Evolutionary conservation across 1,284 basidiomycete genomes (phyloP).

Genomic region (Prillingera fragicola): DNA sequence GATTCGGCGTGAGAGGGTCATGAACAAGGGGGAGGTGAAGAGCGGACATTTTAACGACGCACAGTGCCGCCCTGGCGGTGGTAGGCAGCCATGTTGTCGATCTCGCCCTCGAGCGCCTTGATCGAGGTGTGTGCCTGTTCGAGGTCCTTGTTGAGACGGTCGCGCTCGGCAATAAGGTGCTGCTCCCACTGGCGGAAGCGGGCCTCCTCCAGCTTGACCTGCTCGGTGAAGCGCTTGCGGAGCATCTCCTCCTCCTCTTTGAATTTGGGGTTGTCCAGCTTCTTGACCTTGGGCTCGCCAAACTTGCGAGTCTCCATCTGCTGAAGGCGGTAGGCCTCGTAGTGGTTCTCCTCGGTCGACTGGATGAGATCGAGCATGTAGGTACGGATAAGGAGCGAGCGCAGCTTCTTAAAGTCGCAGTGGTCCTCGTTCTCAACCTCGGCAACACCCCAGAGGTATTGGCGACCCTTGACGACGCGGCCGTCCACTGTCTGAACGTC

Average conservation of each 20-base stretch:
- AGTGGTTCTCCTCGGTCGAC: constrained; percentile 93
- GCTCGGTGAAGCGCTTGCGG: constrained; percentile 96
- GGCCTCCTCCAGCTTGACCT: constrained; percentile 97
- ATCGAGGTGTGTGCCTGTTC: constrained; percentile 87
- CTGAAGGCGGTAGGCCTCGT: constrained; percentile 95
- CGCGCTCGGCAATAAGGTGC: constrained; percentile 93
- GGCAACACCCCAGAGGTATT: constrained; percentile 99
- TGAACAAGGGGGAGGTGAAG: constrained; percentile 1
- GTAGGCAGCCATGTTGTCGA: constrained; percentile 81
- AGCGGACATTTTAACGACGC: constrained; percentile 25
- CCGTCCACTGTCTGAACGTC: constrained; percentile 91
- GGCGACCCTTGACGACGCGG: constrained; percentile 88
- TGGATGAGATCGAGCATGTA: constrained; percentile 98
- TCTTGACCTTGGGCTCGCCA: constrained; percentile 97
- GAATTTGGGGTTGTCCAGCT: constrained; percentile 99
- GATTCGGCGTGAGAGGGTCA: constrained; percentile 5
- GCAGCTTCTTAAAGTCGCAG: constrained; percentile 98
- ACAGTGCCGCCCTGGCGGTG: constrained; percentile 53
- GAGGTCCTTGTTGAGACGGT: constrained; percentile 89
- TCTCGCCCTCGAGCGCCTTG: constrained; percentile 80
- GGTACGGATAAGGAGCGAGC: constrained; percentile 90
- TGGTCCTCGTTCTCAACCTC: constrained; percentile 64
- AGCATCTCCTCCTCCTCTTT: constrained; percentile 98
- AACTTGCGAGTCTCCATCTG: constrained; percentile 99
- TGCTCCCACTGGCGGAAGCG: constrained; percentile 99